Evolutionary conservation across 2,329 filamentous ascomycete species (phyloP).

Genomic region (Xylariaceae sp.): DNA sequence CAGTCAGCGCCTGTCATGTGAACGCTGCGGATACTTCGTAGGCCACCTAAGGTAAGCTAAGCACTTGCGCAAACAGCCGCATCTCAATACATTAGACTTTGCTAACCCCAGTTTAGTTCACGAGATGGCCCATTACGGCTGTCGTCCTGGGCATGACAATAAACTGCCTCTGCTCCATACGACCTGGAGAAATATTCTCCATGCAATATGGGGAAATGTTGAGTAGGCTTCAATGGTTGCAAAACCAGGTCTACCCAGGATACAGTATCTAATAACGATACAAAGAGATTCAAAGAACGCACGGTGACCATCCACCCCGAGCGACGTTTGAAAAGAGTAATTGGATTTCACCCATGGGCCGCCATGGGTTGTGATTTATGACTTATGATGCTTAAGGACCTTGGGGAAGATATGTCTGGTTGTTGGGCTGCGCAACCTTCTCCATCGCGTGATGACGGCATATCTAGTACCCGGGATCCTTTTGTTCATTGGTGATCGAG

Average conservation of each 20-base stretch:
- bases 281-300: background rate
- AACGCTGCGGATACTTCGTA: slow-evolving; percentile 11
- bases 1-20: slow-evolving; percentile 15
- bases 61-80: background rate
- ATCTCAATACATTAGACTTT: background rate
- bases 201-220: background rate
- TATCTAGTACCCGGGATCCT: slow-evolving; percentile 10
- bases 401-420: slow-evolving; percentile 1
- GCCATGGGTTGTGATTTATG: slow-evolving; percentile 14
- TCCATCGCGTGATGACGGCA: slow-evolving; percentile 1
- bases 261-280: background rate
- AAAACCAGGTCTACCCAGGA: background rate
- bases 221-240: background rate
- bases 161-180: slow-evolving; percentile 30
- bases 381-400: slow-evolving; percentile 9
- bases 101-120: slow-evolving; percentile 16
- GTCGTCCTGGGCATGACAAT: slow-evolving; percentile 34
- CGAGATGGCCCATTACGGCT: slow-evolving; percentile 21
- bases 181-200: slow-evolving; percentile 15
- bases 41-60: slow-evolving; percentile 14
- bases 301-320: background rate
- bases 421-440: background rate
- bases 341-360: slow-evolving; percentile 1
- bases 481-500: slow-evolving; percentile 28
- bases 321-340: background rate